A percentile compares a stretch with the other conserved stretches of the same genome.
Conservation (phyloP, 495 filamentous ascomycete genomes). For the Parachaetomium inaequale region DNA sequence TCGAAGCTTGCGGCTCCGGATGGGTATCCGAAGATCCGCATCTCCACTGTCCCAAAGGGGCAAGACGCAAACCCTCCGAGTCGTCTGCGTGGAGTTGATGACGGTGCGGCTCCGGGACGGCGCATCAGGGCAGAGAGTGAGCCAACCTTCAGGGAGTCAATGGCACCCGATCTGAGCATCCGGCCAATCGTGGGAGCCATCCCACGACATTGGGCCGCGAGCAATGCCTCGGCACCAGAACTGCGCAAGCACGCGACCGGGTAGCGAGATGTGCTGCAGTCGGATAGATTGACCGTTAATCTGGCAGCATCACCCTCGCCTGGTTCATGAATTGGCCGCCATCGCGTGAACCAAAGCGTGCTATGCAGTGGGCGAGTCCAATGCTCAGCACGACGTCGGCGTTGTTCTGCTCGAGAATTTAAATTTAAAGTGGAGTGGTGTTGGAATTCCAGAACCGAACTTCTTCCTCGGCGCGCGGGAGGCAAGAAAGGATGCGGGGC, state of each 20-base stretch:
- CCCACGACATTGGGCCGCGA: neutral
- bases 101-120: neutral
- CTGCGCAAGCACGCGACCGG: slow-evolving; percentile 1
- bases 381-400: neutral
- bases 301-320: neutral
- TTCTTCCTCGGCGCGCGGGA: slow-evolving; percentile 6
- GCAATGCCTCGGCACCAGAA: neutral
- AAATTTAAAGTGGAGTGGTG: neutral
- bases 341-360: too few species aligned
- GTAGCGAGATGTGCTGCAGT: neutral
- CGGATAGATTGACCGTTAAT: neutral
- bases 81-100: neutral
- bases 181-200: neutral
- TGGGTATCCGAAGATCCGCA: slow-evolving; percentile 19
- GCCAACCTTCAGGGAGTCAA: neutral
- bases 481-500: slow-evolving; percentile 8
- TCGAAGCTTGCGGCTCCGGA: slow-evolving; percentile 20
- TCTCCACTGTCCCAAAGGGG: slow-evolving; percentile 16
- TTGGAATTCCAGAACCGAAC: slow-evolving; percentile 5
- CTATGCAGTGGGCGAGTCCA: too few species aligned
- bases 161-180: neutral
- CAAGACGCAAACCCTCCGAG: slow-evolving; percentile 17
- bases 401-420: neutral
- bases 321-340: neutral
- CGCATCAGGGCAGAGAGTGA: neutral